These are phyloP conservation scores for Flaveria trinervia DNA, from an alignment of 129 eudicot genomes.

Conservation along the genomic window DNA sequence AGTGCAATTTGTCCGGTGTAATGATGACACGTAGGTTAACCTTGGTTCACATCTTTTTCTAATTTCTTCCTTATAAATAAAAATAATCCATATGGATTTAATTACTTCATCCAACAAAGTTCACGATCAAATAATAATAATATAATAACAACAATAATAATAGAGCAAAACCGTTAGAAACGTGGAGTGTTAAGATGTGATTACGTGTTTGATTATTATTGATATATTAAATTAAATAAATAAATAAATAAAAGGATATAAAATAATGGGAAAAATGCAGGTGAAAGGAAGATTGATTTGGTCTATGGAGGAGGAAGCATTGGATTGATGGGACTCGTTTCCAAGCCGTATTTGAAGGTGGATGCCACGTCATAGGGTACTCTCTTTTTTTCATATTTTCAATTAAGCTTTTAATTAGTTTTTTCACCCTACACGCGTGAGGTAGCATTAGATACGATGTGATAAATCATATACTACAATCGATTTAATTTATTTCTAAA, in stretches of 20 bases:
- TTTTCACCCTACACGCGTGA: no score
- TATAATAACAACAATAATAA: not conserved
- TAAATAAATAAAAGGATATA: not conserved
- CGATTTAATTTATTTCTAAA: no score
- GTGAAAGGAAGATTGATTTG: slow-evolving; percentile 75
- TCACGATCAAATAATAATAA: not conserved
- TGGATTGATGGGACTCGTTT: slow-evolving; percentile 78
- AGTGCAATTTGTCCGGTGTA: not conserved
- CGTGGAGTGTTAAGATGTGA: not conserved
- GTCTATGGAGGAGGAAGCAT: slow-evolving; percentile 91
- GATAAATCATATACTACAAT: no score
- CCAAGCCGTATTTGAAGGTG: slow-evolving; percentile 85
- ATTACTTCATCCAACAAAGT: slow-evolving; percentile 26
- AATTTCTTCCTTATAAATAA: not conserved
- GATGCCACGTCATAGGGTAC: slow-evolving; percentile 90
- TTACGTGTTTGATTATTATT: slow-evolving; percentile 23
- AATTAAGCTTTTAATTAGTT: no score
- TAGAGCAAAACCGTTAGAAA: not conserved
- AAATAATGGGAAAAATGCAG: slow-evolving; percentile 34
- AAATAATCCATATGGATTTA: not conserved
- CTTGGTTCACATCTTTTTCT: slow-evolving; percentile 24
- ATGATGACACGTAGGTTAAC: slow-evolving; percentile 20
- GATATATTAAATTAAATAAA: not conserved
- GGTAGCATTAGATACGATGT: accelerated
- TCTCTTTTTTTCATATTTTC: not conserved